phyloP scores from a whole-genome alignment of 1,139 yeast species.

The Suzukiozyma palmioleophila region DNA sequence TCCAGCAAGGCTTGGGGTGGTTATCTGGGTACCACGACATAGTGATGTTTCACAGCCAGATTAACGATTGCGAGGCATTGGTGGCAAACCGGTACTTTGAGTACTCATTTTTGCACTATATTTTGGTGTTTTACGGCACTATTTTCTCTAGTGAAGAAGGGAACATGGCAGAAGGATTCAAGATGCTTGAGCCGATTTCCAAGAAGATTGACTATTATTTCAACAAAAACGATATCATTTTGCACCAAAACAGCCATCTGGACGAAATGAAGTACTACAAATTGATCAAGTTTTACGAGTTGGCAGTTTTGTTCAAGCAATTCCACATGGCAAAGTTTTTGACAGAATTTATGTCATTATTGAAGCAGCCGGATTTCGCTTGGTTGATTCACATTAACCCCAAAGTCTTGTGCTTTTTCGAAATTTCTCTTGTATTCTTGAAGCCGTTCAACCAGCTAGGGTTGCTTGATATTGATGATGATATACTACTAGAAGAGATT shows the following conservation, averaged over 20 bases:
- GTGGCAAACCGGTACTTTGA: conserved; percentile 22
- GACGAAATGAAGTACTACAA: conserved; percentile 19
- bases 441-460: conserved; percentile 28
- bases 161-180: conserved; percentile 7
- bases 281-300: conserved; percentile 19
- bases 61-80: conserved; percentile 17
- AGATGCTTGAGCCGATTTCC: conserved; percentile 16
- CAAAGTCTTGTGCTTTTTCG: conserved; percentile 21
- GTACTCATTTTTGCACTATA: conserved; percentile 21
- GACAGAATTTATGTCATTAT: conserved; percentile 17
- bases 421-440: conserved; percentile 21
- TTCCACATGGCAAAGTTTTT: conserved; percentile 22
- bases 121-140: conserved; percentile 16
- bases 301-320: conserved; percentile 22
- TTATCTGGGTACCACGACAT: conserved; percentile 16
- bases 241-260: conserved; percentile 5
- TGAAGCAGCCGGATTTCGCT: conserved; percentile 7
- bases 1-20: conserved; percentile 16
- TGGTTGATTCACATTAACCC: conserved; percentile 10
- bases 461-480: conserved; percentile 17
- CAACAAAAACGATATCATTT: conserved; percentile 17
- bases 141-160: conserved; percentile 17
- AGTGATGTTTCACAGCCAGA: conserved; percentile 22
- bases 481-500: conserved; percentile 17
- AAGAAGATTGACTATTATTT: conserved; percentile 19